These are phyloP conservation scores for Chondrus crispus DNA, from an alignment of 23 red algal species.

Conservation along the genomic window DNA sequence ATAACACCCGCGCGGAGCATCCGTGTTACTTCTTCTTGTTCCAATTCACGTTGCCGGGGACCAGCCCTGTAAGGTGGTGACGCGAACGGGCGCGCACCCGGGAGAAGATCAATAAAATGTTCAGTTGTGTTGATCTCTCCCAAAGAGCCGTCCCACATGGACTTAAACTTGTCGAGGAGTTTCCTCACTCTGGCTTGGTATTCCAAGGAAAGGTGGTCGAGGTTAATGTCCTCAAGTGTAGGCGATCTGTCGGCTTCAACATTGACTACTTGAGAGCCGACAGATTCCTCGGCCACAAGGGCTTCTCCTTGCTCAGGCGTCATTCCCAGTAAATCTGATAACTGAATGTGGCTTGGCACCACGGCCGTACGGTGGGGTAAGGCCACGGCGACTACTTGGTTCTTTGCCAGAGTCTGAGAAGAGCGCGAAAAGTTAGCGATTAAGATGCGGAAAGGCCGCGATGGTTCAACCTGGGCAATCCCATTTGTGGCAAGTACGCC, in stretches of 20 bases:
- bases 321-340: background rate
- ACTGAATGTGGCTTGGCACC: background rate
- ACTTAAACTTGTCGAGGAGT: background rate
- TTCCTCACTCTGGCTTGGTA: background rate
- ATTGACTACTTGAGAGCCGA: too few relatives aligned
- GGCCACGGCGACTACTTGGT: background rate
- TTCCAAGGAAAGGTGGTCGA: background rate
- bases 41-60: background rate
- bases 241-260: too few relatives aligned
- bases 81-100: background rate
- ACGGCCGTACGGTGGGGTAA: background rate
- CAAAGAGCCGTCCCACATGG: background rate
- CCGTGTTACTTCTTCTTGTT: background rate
- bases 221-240: background rate
- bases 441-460: background rate
- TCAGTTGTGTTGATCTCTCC: background rate
- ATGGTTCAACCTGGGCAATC: background rate
- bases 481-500: background rate
- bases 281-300: too few relatives aligned
- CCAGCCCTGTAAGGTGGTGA: background rate
- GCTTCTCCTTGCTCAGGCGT: too few relatives aligned
- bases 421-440: conserved; percentile 20
- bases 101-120: background rate
- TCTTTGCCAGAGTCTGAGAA: background rate
- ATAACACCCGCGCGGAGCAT: background rate